These are phyloP conservation scores for Tuber indicum DNA, from an alignment of 495 filamentous ascomycete species.

Conservation along the genomic window DNA sequence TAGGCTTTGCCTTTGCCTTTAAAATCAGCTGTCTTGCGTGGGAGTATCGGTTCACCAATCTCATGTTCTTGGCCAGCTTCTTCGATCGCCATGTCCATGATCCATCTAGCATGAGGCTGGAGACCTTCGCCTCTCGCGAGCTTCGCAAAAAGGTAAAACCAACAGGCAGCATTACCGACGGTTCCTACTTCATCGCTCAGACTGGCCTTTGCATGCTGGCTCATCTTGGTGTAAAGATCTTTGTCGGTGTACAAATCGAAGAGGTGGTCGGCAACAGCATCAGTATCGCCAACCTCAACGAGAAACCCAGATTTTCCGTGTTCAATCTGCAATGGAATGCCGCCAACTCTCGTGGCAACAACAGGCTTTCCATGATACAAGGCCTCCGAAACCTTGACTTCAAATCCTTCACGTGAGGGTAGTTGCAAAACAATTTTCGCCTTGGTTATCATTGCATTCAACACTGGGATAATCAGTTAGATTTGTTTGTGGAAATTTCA, in stretches of 20 bases:
- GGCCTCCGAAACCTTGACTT: conserved; percentile 87
- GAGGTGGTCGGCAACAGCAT: conserved; percentile 64
- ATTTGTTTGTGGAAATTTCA: background rate
- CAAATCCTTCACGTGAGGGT: conserved; percentile 80
- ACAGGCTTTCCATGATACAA: conserved; percentile 77
- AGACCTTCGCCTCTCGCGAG: conserved; percentile 51
- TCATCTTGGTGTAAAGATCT: conserved; percentile 60
- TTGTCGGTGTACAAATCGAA: conserved; percentile 63
- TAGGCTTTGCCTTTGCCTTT: background rate
- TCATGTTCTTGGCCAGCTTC: conserved; percentile 56
- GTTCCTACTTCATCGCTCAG: conserved; percentile 80
- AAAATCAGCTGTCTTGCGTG: conserved; percentile 26
- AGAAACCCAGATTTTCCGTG: conserved; percentile 69
- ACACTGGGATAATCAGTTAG: conserved; percentile 42
- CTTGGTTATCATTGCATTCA: conserved; percentile 72
- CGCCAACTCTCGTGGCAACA: conserved; percentile 70
- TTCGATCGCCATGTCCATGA: conserved; percentile 70
- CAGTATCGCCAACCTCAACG: conserved; percentile 65
- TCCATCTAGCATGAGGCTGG: conserved; percentile 55
- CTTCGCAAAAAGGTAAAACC: conserved; percentile 68
- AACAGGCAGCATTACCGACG: conserved; percentile 68
- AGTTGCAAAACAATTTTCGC: conserved; percentile 71
- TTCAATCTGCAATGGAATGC: conserved; percentile 74
- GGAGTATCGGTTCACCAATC: conserved; percentile 56
- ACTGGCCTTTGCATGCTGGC: conserved; percentile 55